Evolutionary conservation across 2,329 filamentous ascomycete genomes (phyloP), one percentile per base, ranked within the genome.

Genomic region (Xylaria sp.): DNA sequence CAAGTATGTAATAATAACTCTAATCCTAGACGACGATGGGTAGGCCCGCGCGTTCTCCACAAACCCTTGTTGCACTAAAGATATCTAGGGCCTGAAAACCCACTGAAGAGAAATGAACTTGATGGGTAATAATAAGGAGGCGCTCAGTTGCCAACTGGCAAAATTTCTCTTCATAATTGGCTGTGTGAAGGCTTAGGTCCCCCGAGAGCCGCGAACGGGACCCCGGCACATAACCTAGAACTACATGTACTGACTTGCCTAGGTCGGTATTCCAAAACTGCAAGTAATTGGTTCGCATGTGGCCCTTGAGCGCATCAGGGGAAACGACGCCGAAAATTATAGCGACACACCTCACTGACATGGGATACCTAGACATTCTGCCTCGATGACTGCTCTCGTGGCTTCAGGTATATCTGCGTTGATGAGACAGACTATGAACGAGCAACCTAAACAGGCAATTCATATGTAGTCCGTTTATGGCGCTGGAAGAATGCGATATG

Each of bases 1-100:
- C 67, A 51, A 60, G 65, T 27, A 27, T 27, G 24, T 60, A 62
- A 68, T 58, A 58, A 65, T 61, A 65, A 65, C 58, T 65, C 63
- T 54, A 56, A 66, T 56, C 42, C 50, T 60, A 58, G 65, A 21
- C 54, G 9, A 27, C n/a, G n/a, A 56, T 65, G 57, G 57, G 53
- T 61, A 61, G 32, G 45, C 34, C 57, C 42, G 55, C 61, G 24
- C 24, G 47, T 59, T 68, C 67, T 56, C 67, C 62, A 54, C 67
- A 65, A 54, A 53, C 58, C 62, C 62, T 62, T 65, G 54, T 59
- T 56, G 34, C 36, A 65, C 61, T 61, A 68, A 51, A 51, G n/a
- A 68, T 61, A 60, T 57, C 48, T 56, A 45, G 57, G 57, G 54
- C 32, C 53, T 27, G 51, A 61, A 61, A 62, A n/a, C 30, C 63